Percentiles rank a stretch among this genome's conserved stretches.
These are phyloP conservation scores for Talaromyces sp. DNA, from an alignment of 2,329 filamentous ascomycete species.

Conservation along the genomic window DNA sequence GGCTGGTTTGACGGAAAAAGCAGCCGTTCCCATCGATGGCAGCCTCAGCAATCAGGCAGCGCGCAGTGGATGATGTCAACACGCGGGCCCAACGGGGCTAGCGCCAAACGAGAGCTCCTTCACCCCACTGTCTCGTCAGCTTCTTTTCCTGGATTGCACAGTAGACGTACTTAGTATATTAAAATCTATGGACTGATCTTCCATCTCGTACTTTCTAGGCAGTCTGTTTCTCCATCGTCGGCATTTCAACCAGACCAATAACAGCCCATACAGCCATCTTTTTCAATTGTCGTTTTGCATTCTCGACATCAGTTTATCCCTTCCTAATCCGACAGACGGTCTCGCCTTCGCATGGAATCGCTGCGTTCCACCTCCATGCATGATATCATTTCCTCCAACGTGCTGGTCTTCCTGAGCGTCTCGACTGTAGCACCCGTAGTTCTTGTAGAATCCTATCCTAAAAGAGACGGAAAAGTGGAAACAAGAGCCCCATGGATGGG, in stretches of 20 bases:
- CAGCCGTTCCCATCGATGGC: neutral
- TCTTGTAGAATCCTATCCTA: neutral
- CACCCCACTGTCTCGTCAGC: too few species aligned
- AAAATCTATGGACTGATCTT: neutral
- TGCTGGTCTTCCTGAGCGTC: neutral
- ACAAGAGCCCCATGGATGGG: neutral
- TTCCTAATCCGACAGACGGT: neutral
- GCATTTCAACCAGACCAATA: slow-evolving; percentile 3
- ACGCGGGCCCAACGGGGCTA: neutral
- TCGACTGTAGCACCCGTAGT: neutral
- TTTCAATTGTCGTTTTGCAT: neutral
- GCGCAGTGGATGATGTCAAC: slow-evolving; percentile 2
- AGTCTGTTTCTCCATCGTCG: neutral
- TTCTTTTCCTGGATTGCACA: too few species aligned
- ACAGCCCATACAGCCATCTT: neutral
- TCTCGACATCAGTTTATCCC: neutral
- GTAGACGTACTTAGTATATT: too few species aligned
- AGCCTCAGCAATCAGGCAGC: slow-evolving; percentile 1
- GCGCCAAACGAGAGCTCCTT: neutral
- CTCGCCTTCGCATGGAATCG: neutral
- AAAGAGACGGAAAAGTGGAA: neutral
- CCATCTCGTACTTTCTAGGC: neutral
- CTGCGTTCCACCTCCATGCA: neutral
- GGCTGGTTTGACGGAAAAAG: neutral
- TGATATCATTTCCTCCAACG: neutral